Conservation (phyloP, 176 grass and related monocot species). For the Guadua angustifolia region DNA sequence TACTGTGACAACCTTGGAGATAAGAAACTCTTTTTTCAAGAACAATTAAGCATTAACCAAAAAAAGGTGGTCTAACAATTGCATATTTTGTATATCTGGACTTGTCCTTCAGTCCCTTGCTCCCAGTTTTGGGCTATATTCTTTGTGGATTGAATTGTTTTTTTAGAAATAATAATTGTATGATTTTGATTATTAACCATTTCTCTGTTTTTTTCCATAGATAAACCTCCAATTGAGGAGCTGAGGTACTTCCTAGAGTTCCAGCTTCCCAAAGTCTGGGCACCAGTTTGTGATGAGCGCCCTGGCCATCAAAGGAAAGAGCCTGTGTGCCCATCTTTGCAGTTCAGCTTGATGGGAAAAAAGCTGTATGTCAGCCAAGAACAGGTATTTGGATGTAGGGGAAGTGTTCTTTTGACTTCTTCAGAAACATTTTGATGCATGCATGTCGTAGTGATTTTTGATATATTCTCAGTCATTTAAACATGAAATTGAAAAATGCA, state of each 20-base stretch:
- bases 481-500: not conserved
- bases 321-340: constrained; percentile 67
- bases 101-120: too few relatives aligned
- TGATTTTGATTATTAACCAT: constrained; percentile 11
- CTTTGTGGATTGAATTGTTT: not conserved
- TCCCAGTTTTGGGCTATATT: not conserved
- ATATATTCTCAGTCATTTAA: not conserved
- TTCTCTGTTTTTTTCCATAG: constrained; percentile 39
- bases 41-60: too few relatives aligned
- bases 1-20: too few relatives aligned
- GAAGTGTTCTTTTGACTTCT: not conserved
- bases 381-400: not conserved
- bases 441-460: not conserved
- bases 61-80: too few relatives aligned
- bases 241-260: constrained; percentile 77
- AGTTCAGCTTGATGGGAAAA: constrained; percentile 74
- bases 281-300: constrained; percentile 58
- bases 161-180: not conserved
- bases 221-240: constrained; percentile 79
- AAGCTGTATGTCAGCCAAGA: constrained; percentile 72
- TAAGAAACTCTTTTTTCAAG: too few relatives aligned
- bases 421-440: not conserved
- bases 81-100: too few relatives aligned
- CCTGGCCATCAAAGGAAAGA: constrained; percentile 67
- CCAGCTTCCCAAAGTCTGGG: constrained; percentile 67